phyloP scores from a whole-genome alignment of 1,284 basidiomycete genomes.

The Stereum hirsutum region DNA sequence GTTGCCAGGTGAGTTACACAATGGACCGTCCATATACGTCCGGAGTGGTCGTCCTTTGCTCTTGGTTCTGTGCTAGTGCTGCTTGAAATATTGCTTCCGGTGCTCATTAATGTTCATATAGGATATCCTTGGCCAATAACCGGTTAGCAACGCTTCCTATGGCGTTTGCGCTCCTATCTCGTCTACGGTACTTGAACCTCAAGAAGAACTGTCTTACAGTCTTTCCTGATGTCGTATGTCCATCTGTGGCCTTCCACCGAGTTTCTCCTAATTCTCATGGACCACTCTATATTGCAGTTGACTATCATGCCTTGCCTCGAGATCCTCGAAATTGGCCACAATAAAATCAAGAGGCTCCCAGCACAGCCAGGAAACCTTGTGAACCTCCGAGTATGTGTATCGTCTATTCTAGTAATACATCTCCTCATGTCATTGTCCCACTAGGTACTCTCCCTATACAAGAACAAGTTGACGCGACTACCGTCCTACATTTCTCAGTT shows the following conservation, averaged over 20 bases:
- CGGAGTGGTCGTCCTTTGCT: constrained; percentile 4
- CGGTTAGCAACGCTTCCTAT: constrained; percentile 72
- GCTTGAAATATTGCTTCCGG: no score
- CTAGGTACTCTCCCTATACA: constrained; percentile 81
- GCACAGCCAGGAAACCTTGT: constrained; percentile 72
- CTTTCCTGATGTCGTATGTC: constrained; percentile 82
- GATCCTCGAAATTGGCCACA: constrained; percentile 91
- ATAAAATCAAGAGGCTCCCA: constrained; percentile 82
- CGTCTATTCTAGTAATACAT: neutral
- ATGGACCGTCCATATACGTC: neutral
- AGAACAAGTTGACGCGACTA: constrained; percentile 76
- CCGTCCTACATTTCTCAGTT: constrained; percentile 79
- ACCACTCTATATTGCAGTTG: constrained; percentile 43
- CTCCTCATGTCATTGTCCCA: constrained; percentile 5
- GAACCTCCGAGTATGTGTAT: constrained; percentile 56
- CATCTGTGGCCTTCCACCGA: neutral
- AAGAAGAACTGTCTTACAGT: constrained; percentile 80
- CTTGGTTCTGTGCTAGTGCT: no score
- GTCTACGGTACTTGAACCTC: constrained; percentile 88
- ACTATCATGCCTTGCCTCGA: constrained; percentile 84
- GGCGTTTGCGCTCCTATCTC: constrained; percentile 69
- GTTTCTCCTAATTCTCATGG: constrained; percentile 3
- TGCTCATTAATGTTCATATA: constrained; percentile 20
- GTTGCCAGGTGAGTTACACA: constrained; percentile 57
- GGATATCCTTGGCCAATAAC: constrained; percentile 86